Evolutionary conservation across 129 eudicot species (phyloP).

Genomic region (Calendula officinalis): DNA sequence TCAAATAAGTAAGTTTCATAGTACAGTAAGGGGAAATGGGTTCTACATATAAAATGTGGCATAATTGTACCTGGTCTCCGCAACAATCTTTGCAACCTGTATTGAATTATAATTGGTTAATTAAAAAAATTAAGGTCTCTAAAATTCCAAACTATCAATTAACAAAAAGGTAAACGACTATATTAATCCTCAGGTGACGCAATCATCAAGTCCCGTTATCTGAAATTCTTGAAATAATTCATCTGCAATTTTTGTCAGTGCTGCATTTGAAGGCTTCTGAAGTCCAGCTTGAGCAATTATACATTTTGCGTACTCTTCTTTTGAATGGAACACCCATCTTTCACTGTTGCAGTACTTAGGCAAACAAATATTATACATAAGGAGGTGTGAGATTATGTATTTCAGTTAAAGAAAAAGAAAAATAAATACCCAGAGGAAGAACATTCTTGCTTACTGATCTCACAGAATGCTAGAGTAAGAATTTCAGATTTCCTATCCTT

Average conservation of each 20-base stretch:
- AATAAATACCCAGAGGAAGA: conserved; percentile 52
- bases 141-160: too few relatives aligned
- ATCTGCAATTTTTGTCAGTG: conserved; percentile 61
- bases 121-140: too few relatives aligned
- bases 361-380: background rate
- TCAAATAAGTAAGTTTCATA: background rate
- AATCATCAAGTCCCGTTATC: too few relatives aligned
- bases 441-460: conserved; percentile 95
- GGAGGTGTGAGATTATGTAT: too few relatives aligned
- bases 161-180: too few relatives aligned
- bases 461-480: conserved; percentile 73
- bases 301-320: conserved; percentile 64
- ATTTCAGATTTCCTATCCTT: conserved; percentile 63
- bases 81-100: too few relatives aligned
- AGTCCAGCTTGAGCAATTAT: conserved; percentile 70
- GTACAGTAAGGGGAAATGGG: background rate
- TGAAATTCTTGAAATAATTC: too few relatives aligned
- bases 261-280: conserved; percentile 30
- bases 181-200: too few relatives aligned
- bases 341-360: conserved; percentile 46
- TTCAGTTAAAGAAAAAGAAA: background rate
- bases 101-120: too few relatives aligned
- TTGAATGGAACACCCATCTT: conserved; percentile 90
- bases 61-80: too few relatives aligned
- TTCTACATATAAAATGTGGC: background rate